phyloP scores from a whole-genome alignment of 2,329 filamentous ascomycete species.

The Exophiala spinifera region DNA sequence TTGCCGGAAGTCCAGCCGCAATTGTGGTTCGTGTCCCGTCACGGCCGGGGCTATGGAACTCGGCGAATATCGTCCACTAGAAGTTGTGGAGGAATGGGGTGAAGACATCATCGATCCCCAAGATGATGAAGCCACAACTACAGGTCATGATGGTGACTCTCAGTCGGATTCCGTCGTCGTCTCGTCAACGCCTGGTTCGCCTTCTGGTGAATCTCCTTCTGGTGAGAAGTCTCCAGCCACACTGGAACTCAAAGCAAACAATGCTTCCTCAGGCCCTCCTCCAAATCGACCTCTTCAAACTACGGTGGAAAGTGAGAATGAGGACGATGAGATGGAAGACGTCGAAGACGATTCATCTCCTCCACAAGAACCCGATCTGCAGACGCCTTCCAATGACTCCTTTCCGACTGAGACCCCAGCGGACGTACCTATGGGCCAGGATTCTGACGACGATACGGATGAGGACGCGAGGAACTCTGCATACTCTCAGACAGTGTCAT shows the following conservation, averaged over 20 bases:
- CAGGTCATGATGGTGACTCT: conserved; percentile 1
- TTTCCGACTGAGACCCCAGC: neutral
- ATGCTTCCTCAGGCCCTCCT: neutral
- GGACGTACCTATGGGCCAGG: neutral
- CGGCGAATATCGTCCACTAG: conserved; percentile 1
- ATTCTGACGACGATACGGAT: conserved; percentile 1
- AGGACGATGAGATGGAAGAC: neutral
- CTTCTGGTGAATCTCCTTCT: neutral
- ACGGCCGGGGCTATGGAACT: neutral
- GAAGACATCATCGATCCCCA: conserved; percentile 1
- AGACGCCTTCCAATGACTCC: neutral
- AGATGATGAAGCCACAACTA: neutral
- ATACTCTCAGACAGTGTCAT: neutral
- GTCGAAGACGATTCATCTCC: neutral
- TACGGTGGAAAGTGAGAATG: neutral
- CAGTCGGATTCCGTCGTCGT: neutral
- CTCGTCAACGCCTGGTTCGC: neutral
- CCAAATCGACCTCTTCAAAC: neutral
- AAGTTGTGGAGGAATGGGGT: neutral
- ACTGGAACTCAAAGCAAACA: neutral
- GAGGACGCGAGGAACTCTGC: neutral
- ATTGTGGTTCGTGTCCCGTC: neutral
- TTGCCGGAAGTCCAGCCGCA: neutral
- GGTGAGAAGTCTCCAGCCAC: neutral
- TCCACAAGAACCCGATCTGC: neutral